Evolutionary conservation across 352 stramenopile genomes (phyloP), one percentile per base, ranked within the genome.

Genomic region (Globisporangium spinosum): DNA sequence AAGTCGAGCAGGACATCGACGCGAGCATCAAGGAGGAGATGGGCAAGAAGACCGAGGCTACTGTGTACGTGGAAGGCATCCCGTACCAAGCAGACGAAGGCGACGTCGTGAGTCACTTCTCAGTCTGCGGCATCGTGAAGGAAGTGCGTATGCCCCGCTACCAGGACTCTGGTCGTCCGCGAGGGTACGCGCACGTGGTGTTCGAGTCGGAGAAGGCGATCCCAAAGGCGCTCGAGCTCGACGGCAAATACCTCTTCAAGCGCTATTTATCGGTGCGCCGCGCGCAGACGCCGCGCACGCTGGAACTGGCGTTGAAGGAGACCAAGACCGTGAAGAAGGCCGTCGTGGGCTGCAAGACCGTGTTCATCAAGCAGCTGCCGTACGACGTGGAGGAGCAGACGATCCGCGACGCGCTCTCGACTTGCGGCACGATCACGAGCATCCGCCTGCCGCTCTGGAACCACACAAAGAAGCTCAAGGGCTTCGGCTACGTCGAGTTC

Each of bases 341-440:
- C 6, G 70, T 91, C 43, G 90, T 90, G 49, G 85, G 85, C 60
- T 99, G 96, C 73, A 84, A 86, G 40, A 98, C 87, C 12, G 78
- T 99, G 2, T 98, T 98, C 75, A 93, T 98, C 27, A 95, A 97
- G 66, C 98, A 99, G 72, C 77, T 99, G 27, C 94, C 95, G 1
- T 99, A 99, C 74, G 80, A 95, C 22, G 82, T 93, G 2, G 87
- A 94, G 59, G 91, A 98, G 56, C 74, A 89, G 27, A 77, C 89
- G 12, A 85, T 99, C 9, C 72, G 79, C 15, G 72, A 94, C 56
- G 86, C 85, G 1, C 94, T 99, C 58, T 80, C 69, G 56, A 82
- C 65, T 29, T 98, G 90, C 64, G 96, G 95, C 12, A 92, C 84
- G 22, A 95, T 99, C 70, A 72, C 85, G 15, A 97, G 94, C 68